Conservation (phyloP, 2,329 filamentous ascomycete species). For the Penicillium freii region DNA sequence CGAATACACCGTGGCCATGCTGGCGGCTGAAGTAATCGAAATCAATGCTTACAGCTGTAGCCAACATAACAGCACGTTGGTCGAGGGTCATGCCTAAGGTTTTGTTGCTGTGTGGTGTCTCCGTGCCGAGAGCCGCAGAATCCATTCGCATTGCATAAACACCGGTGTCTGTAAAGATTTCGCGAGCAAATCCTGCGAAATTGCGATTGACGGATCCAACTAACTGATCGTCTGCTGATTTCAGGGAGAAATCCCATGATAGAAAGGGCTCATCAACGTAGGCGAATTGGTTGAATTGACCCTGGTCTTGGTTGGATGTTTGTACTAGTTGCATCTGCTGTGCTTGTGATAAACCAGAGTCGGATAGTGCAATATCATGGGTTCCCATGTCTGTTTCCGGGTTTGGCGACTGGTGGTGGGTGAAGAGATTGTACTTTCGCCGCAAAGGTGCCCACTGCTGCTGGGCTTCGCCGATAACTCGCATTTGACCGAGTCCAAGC, state of each 20-base stretch:
- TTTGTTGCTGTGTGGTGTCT: constrained; percentile 27
- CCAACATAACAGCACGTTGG: constrained; percentile 64
- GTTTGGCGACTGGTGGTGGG: constrained; percentile 50
- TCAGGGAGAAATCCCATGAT: constrained; percentile 64
- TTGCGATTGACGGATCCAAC: constrained; percentile 64
- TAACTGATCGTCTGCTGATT: constrained; percentile 49
- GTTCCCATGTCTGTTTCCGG: constrained; percentile 37
- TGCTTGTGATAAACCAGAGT: constrained; percentile 49
- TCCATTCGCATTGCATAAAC: constrained; percentile 66
- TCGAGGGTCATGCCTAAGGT: constrained; percentile 61
- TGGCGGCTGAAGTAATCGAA: constrained; percentile 68
- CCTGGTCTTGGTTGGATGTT: constrained; percentile 29
- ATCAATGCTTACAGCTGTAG: constrained; percentile 63
- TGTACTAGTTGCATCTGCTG: constrained; percentile 47
- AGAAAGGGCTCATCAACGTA: constrained; percentile 62
- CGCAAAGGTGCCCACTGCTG: constrained; percentile 63
- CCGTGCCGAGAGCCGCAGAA: constrained; percentile 49
- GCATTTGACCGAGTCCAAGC: constrained; percentile 57
- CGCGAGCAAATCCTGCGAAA: constrained; percentile 61
- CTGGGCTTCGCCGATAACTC: constrained; percentile 62
- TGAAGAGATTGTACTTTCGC: constrained; percentile 64
- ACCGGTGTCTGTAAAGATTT: constrained; percentile 65
- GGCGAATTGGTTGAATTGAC: constrained; percentile 60
- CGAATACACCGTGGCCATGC: constrained; percentile 49
- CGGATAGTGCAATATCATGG: constrained; percentile 43